phyloP scores from a whole-genome alignment of 257 asterid species.

The Lithospermum erythrorhizon region DNA sequence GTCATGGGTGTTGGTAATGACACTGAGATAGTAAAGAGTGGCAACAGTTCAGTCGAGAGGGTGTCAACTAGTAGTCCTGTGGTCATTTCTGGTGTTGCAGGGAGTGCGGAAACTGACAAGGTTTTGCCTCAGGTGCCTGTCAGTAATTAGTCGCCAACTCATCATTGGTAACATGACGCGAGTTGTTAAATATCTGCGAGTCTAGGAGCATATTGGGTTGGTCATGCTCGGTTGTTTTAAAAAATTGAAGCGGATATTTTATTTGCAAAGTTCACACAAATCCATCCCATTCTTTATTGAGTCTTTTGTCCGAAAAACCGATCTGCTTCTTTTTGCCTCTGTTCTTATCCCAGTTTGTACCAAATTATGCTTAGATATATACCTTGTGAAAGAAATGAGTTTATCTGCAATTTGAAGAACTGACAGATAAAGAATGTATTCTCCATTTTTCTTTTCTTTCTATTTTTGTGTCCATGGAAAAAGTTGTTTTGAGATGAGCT shows the following conservation, averaged over 20 bases:
- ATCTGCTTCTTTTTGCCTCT: not conserved
- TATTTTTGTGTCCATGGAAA: not conserved
- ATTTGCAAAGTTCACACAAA: too few species aligned
- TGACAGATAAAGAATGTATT: not conserved
- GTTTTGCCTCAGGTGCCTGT: not conserved
- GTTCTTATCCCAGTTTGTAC: not conserved
- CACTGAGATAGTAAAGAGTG: constrained; percentile 13
- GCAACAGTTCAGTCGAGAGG: constrained; percentile 7
- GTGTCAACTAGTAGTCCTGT: constrained; percentile 6
- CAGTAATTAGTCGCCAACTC: not conserved
- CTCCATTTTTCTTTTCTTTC: not conserved
- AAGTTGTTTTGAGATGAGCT: not conserved
- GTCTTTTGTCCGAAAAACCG: not conserved
- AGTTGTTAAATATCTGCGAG: not conserved
- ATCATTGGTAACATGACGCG: not conserved
- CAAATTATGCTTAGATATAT: not conserved
- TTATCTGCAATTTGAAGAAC: not conserved
- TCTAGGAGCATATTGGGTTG: not conserved
- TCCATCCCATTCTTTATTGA: too few species aligned
- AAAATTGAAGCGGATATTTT: too few species aligned
- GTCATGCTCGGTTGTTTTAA: too few species aligned
- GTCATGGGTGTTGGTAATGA: constrained; percentile 14
- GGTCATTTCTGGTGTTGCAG: constrained; percentile 5
- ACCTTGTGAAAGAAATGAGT: not conserved
- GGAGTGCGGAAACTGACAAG: not conserved